Evolutionary conservation across 108 stramenopile species (phyloP).

Genomic region (Cylindrotheca fusiformis): DNA sequence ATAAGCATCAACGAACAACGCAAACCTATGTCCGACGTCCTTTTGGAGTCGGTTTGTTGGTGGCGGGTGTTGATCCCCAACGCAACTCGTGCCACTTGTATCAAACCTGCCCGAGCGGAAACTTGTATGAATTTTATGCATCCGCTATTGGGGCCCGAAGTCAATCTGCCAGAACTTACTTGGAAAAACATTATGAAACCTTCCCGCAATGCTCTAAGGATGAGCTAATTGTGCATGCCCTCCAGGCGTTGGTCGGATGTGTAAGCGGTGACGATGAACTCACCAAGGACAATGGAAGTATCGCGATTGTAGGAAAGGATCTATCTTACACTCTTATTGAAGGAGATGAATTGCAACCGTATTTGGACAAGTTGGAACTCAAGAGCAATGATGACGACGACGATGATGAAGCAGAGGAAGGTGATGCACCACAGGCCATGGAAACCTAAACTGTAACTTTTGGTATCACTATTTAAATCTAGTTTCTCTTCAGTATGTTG

Average conservation of each 20-base stretch:
- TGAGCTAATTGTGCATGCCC: slow-evolving; percentile 94
- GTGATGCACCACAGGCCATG: slow-evolving; percentile 42
- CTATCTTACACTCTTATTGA: slow-evolving; percentile 74
- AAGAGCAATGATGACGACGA: slow-evolving; percentile 66
- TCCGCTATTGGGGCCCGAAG: slow-evolving; percentile 94
- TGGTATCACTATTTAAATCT: no score
- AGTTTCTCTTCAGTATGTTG: no score
- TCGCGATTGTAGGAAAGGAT: slow-evolving; percentile 81
- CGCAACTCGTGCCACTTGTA: slow-evolving; percentile 88
- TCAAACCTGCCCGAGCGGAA: slow-evolving; percentile 97
- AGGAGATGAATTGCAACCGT: slow-evolving; percentile 79
- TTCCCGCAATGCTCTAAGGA: slow-evolving; percentile 62
- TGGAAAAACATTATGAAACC: slow-evolving; percentile 90
- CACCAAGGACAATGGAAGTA: slow-evolving; percentile 82
- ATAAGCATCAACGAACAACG: slow-evolving; percentile 98
- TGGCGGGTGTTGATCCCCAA: slow-evolving; percentile 74
- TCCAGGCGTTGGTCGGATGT: slow-evolving; percentile 93
- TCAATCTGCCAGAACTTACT: slow-evolving; percentile 95
- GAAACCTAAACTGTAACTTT: slow-evolving; percentile 57
- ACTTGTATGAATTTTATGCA: slow-evolving; percentile 95
- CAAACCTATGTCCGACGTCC: slow-evolving; percentile 98
- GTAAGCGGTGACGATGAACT: slow-evolving; percentile 89
- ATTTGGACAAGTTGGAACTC: slow-evolving; percentile 82
- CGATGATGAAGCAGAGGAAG: slow-evolving; percentile 51
- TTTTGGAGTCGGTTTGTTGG: slow-evolving; percentile 97